These are phyloP conservation scores for Amaranthus hypochondriacus DNA, from an alignment of 148 eudicot species.

Conservation along the genomic window DNA sequence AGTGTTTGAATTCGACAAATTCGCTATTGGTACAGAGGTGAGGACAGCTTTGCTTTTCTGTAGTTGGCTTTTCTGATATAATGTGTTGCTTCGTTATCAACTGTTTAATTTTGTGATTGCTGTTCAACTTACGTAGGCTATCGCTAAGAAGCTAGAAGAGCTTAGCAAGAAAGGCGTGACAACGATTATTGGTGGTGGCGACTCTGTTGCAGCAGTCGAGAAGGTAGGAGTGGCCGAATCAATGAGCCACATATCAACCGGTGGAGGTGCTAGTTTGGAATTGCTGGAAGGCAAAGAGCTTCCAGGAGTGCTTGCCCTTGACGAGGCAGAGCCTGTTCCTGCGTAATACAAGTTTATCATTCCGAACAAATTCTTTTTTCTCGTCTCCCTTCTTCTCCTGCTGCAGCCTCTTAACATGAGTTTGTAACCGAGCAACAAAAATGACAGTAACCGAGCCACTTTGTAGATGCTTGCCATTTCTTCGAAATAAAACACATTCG, in stretches of 20 bases:
- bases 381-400: neutral
- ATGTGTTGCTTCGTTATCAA: neutral
- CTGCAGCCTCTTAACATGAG: slow-evolving; percentile 19
- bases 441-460: slow-evolving; percentile 11
- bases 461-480: slow-evolving; percentile 22
- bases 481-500: too few species aligned
- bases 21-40: slow-evolving; percentile 75
- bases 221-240: slow-evolving; percentile 80
- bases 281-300: slow-evolving; percentile 85
- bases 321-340: slow-evolving; percentile 60
- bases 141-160: slow-evolving; percentile 78
- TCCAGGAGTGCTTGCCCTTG: slow-evolving; percentile 83
- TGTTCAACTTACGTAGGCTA: slow-evolving; percentile 38
- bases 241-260: slow-evolving; percentile 95
- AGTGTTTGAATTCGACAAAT: slow-evolving; percentile 79
- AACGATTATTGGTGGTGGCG: slow-evolving; percentile 93
- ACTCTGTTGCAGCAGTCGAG: slow-evolving; percentile 89
- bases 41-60: slow-evolving; percentile 12
- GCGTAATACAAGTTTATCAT: slow-evolving; percentile 27
- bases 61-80: neutral
- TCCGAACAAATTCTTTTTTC: slow-evolving; percentile 8
- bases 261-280: slow-evolving; percentile 98
- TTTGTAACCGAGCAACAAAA: slow-evolving; percentile 18
- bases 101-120: neutral
- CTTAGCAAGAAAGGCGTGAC: slow-evolving; percentile 83